phyloP scores from a whole-genome alignment of 140 eudicot genomes.

The Anethum foeniculum region DNA sequence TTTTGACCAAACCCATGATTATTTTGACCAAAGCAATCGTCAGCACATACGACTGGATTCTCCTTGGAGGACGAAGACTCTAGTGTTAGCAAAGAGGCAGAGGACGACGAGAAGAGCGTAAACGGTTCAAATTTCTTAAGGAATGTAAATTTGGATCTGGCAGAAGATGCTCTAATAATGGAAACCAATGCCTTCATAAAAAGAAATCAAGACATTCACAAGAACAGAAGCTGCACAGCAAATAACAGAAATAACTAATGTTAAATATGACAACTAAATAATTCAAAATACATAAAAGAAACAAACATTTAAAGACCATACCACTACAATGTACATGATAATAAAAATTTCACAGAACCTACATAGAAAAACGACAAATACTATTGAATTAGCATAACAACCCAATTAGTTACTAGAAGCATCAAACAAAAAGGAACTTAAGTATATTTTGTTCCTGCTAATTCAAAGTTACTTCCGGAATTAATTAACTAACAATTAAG shows the following conservation, averaged over 20 bases:
- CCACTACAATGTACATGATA: not conserved
- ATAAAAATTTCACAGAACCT: not conserved
- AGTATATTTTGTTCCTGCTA: not conserved
- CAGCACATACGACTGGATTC: not conserved
- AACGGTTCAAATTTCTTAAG: not conserved
- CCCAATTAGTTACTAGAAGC: not conserved
- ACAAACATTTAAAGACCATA: not conserved
- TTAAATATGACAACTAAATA: not conserved
- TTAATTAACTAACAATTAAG: no score
- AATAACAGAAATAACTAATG: not conserved
- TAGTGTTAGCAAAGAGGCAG: not conserved
- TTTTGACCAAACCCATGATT: not conserved
- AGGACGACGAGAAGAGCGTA: slow-evolving; percentile 7
- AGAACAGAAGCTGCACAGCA: not conserved
- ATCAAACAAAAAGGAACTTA: not conserved
- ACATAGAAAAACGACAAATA: not conserved
- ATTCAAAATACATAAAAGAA: not conserved
- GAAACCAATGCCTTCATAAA: slow-evolving; percentile 21
- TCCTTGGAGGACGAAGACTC: not conserved
- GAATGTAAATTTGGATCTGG: slow-evolving; percentile 10
- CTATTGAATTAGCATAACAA: not conserved
- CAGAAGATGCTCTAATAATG: slow-evolving; percentile 8
- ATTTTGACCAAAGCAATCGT: not conserved
- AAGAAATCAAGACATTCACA: slow-evolving; percentile 2
- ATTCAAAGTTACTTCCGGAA: no score